Percentiles rank a stretch among this genome's conserved stretches.
phyloP scores from a whole-genome alignment of 2,329 filamentous ascomycete genomes.

The Chaetomium strumarium region DNA sequence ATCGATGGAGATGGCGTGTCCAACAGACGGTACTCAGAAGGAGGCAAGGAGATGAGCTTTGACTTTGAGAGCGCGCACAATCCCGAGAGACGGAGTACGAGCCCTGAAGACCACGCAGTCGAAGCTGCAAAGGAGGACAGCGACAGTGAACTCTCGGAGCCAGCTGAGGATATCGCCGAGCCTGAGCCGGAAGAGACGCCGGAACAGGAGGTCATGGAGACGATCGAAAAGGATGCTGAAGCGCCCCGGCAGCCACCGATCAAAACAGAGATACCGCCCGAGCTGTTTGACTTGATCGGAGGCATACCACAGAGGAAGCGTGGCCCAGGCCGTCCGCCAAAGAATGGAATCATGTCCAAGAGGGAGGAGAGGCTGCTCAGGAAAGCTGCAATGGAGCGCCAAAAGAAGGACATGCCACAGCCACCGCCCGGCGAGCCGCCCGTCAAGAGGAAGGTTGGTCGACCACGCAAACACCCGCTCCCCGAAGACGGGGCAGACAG shows the following conservation, averaged over 20 bases:
- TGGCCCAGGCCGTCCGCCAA: constrained; percentile 74
- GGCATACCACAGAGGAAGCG: constrained; percentile 55
- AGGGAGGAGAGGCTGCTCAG: constrained; percentile 61
- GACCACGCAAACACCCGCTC: constrained; percentile 57
- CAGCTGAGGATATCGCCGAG: constrained; percentile 28
- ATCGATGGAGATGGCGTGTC: constrained; percentile 41
- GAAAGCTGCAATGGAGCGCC: constrained; percentile 49
- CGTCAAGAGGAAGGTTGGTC: constrained; percentile 59
- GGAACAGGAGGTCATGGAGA: constrained; percentile 30
- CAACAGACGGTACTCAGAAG: constrained; percentile 46
- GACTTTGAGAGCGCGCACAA: constrained; percentile 61
- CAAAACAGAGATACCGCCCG: constrained; percentile 24
- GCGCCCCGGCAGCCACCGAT: constrained; percentile 1
- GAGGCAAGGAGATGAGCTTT: constrained; percentile 66
- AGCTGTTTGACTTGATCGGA: constrained; percentile 27
- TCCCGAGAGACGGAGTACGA: constrained; percentile 51
- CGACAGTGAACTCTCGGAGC: constrained; percentile 29
- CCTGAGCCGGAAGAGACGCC: constrained; percentile 27
- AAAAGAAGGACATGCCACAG: constrained; percentile 47
- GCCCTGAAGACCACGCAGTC: constrained; percentile 41
- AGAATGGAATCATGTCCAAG: constrained; percentile 80
- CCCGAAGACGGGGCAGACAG: constrained; percentile 50
- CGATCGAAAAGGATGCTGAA: constrained; percentile 29
- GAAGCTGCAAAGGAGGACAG: constrained; percentile 27
- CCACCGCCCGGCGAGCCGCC: constrained; percentile 44